These are phyloP conservation scores for Hermanozyma aechmeae DNA, from an alignment of 805 yeast species.

Conservation along the genomic window DNA sequence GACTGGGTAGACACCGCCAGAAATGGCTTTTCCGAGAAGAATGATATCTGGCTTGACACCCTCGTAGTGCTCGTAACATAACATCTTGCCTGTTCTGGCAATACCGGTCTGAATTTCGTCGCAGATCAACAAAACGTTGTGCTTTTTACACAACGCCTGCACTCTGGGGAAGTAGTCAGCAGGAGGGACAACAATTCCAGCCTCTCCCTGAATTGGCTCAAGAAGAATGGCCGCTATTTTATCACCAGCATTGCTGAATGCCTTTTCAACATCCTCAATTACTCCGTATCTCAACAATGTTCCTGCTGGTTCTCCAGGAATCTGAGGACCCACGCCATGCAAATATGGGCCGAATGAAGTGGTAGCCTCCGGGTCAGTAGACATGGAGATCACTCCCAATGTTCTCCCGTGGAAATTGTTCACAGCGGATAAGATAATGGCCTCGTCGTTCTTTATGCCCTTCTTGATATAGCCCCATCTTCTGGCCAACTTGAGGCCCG, in stretches of 20 bases:
- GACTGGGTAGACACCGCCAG: constrained; percentile 92
- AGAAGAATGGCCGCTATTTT: constrained; percentile 83
- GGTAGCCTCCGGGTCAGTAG: constrained; percentile 91
- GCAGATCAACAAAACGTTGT: constrained; percentile 84
- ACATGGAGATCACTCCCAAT: constrained; percentile 89
- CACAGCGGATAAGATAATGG: constrained; percentile 78
- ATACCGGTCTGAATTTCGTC: constrained; percentile 98
- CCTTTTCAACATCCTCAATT: constrained; percentile 78
- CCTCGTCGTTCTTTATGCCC: constrained; percentile 74
- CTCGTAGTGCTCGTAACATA: constrained; percentile 79
- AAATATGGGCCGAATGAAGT: constrained; percentile 85
- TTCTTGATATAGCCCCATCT: constrained; percentile 93
- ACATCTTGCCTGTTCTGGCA: constrained; percentile 92
- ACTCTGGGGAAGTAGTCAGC: constrained; percentile 68
- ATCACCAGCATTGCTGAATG: constrained; percentile 75
- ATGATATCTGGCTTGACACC: constrained; percentile 83
- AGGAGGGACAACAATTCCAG: constrained; percentile 95
- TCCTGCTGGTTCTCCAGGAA: constrained; percentile 62
- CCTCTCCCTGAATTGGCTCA: constrained; percentile 98
- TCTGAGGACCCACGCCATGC: constrained; percentile 71
- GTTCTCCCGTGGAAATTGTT: constrained; percentile 97
- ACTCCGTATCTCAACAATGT: constrained; percentile 69
- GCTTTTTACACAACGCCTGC: constrained; percentile 62
- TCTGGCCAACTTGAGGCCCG: constrained; percentile 88
- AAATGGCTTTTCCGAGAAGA: constrained; percentile 85